phyloP scores from a whole-genome alignment of 108 stramenopile genomes.

The Mediolabrus comicus region DNA sequence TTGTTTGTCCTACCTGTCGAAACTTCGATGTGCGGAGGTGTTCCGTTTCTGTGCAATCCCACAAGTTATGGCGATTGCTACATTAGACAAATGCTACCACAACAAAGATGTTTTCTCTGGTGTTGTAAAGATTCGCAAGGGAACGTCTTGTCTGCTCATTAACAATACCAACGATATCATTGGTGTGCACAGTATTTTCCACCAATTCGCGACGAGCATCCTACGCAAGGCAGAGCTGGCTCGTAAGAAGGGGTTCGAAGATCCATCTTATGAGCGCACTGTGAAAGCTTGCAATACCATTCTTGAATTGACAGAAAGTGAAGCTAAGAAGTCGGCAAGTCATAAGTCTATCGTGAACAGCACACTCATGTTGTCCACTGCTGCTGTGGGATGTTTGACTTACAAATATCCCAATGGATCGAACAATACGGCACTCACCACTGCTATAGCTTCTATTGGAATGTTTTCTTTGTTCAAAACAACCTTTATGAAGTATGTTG shows the following conservation, averaged over 20 bases:
- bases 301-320: constrained; percentile 50
- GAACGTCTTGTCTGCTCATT: constrained; percentile 79
- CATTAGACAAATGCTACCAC: constrained; percentile 91
- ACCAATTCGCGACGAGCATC: constrained; percentile 59
- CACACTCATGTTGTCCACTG: constrained; percentile 9
- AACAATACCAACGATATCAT: constrained; percentile 64
- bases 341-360: not conserved
- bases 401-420: constrained; percentile 4
- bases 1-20: constrained; percentile 90
- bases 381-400: constrained; percentile 3
- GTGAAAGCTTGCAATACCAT: constrained; percentile 71
- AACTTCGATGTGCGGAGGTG: constrained; percentile 82
- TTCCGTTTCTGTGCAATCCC: constrained; percentile 99
- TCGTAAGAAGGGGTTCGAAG: constrained; percentile 51
- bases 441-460: constrained; percentile 18
- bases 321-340: not conserved
- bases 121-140: constrained; percentile 96
- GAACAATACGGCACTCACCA: not conserved
- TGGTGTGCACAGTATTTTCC: constrained; percentile 80
- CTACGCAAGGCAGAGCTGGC: constrained; percentile 47
- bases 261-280: constrained; percentile 77
- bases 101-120: constrained; percentile 96
- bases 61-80: constrained; percentile 99
- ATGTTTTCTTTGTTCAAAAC: constrained; percentile 20
- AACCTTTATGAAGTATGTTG: constrained; percentile 5